Evolutionary conservation across 805 yeast genomes (phyloP).

Genomic region (Debaryomyces hansenii): DNA sequence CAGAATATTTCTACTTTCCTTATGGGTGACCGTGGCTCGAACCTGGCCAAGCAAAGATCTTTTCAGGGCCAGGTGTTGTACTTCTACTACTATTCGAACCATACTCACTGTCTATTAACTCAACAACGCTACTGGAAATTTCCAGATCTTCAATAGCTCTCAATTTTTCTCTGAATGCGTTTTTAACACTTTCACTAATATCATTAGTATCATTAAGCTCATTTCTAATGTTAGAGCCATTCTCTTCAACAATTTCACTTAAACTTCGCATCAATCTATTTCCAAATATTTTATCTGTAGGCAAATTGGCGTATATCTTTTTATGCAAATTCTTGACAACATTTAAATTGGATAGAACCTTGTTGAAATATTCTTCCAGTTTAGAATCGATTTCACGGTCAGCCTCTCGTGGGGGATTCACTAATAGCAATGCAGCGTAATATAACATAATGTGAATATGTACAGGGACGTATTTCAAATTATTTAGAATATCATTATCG

Average conservation of each 20-base stretch:
- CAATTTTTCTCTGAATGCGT: constrained; percentile 15
- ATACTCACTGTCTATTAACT: constrained; percentile 15
- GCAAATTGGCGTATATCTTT: constrained; percentile 44
- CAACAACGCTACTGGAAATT: constrained; percentile 11
- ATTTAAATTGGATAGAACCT: constrained; percentile 37
- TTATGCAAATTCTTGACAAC: constrained; percentile 45
- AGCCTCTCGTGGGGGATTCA: constrained; percentile 46
- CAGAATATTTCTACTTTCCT: constrained; percentile 1
- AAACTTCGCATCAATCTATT: constrained; percentile 36
- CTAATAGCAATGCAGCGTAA: constrained; percentile 58
- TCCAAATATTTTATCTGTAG: constrained; percentile 56
- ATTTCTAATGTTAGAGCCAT: constrained; percentile 14
- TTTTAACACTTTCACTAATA: constrained; percentile 10
- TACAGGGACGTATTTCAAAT: constrained; percentile 65
- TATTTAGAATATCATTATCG: constrained; percentile 57
- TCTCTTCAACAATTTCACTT: constrained; percentile 32
- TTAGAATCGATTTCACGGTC: constrained; percentile 21
- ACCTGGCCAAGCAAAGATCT: constrained; percentile 64
- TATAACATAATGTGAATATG: constrained; percentile 72
- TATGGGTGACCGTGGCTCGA: constrained; percentile 64
- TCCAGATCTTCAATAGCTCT: constrained; percentile 10
- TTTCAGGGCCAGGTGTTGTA: constrained; percentile 36
- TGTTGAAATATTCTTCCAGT: constrained; percentile 21
- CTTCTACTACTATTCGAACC: constrained; percentile 19
- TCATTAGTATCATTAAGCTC: constrained; percentile 22